phyloP scores from a whole-genome alignment of 495 filamentous ascomycete genomes.

The Podospora sp. region DNA sequence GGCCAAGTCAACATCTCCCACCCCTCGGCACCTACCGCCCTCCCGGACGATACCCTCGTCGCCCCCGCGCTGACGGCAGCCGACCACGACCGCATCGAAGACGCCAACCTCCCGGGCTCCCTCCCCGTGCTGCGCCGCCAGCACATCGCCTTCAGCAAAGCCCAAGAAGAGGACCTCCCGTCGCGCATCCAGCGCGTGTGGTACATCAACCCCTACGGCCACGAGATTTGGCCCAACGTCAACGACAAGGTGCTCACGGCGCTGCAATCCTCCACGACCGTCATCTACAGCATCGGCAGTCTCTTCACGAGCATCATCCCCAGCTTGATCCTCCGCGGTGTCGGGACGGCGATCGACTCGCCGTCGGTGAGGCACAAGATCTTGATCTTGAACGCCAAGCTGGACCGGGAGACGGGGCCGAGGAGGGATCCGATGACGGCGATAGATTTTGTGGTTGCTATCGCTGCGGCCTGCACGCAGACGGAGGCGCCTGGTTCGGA shows the following conservation, averaged over 20 bases:
- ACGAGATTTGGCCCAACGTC: slow-evolving; percentile 78
- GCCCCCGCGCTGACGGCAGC: slow-evolving; percentile 31
- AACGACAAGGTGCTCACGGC: slow-evolving; percentile 78
- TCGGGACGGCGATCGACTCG: slow-evolving; percentile 57
- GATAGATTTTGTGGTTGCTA: slow-evolving; percentile 75
- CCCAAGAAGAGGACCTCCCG: slow-evolving; percentile 64
- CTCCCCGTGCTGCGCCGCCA: slow-evolving; percentile 76
- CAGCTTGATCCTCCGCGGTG: slow-evolving; percentile 65
- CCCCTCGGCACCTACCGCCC: slow-evolving; percentile 60
- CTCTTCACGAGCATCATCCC: slow-evolving; percentile 83
- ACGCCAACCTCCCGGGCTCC: slow-evolving; percentile 85
- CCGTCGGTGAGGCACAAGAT: slow-evolving; percentile 68
- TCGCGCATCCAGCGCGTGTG: slow-evolving; percentile 80
- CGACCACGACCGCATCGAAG: slow-evolving; percentile 59
- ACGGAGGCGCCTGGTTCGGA: slow-evolving; percentile 27
- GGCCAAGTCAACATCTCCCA: slow-evolving; percentile 94
- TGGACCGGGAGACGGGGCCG: slow-evolving; percentile 85
- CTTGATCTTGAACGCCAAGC: slow-evolving; percentile 77
- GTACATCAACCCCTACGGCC: slow-evolving; percentile 97
- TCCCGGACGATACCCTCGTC: slow-evolving; percentile 44
- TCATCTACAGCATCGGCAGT: slow-evolving; percentile 89
- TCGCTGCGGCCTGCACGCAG: slow-evolving; percentile 64
- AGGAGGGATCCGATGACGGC: slow-evolving; percentile 62
- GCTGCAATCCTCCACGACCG: slow-evolving; percentile 60
- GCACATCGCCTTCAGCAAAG: slow-evolving; percentile 79